phyloP scores from a whole-genome alignment of 768 basidiomycete species.

The Astraeus odoratus region DNA sequence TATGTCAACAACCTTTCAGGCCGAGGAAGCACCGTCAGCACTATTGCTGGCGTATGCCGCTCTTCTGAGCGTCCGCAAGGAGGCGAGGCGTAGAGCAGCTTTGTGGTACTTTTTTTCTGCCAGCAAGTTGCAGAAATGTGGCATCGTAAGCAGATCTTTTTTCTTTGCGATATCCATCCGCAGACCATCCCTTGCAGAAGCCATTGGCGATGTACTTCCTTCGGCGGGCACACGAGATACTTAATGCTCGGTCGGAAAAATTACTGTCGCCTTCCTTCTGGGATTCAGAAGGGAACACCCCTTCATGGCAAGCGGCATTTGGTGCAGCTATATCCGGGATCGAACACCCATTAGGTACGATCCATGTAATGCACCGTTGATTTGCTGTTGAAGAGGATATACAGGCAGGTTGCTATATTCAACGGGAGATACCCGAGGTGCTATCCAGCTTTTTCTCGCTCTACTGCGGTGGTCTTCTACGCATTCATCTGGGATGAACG shows the following conservation, averaged over 20 bases:
- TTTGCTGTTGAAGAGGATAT: constrained; percentile 5
- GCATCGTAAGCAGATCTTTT: constrained; percentile 53
- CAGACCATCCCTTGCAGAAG: constrained; percentile 45
- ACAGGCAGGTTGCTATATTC: constrained; percentile 84
- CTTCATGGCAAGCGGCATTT: constrained; percentile 38
- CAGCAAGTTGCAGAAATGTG: constrained; percentile 73
- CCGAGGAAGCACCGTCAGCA: constrained; percentile 76
- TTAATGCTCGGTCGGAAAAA: constrained; percentile 43
- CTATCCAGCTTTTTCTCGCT: constrained; percentile 71
- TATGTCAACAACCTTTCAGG: constrained; percentile 39
- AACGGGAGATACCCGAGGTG: constrained; percentile 73
- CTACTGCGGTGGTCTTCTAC: constrained; percentile 49
- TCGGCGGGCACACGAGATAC: constrained; percentile 61
- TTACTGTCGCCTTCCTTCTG: constrained; percentile 74
- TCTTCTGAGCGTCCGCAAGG: constrained; percentile 53
- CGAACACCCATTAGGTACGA: constrained; percentile 69
- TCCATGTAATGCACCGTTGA: constrained; percentile 1
- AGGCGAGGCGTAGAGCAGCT: constrained; percentile 55
- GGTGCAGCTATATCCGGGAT: constrained; percentile 65
- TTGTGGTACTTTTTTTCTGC: constrained; percentile 78
- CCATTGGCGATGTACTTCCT: constrained; percentile 79
- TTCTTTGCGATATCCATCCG: constrained; percentile 3
- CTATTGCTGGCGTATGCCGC: constrained; percentile 80
- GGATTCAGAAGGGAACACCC: constrained; percentile 55
- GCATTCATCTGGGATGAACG: constrained; percentile 13